Evolutionary conservation across 2,329 filamentous ascomycete species (phyloP).

Genomic region (Alternaria longipes): DNA sequence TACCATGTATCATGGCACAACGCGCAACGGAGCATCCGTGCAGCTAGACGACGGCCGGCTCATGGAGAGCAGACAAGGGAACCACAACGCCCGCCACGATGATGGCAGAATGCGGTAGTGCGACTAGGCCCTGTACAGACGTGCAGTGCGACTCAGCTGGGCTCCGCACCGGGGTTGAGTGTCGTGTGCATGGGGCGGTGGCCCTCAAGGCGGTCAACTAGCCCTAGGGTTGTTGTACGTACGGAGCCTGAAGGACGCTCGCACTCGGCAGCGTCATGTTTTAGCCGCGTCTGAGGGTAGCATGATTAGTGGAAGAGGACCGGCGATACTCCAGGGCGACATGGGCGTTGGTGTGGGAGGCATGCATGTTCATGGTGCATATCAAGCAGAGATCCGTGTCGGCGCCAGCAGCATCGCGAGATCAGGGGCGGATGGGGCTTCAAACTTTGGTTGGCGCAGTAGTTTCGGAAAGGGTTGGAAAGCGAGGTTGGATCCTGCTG

Average conservation of each 20-base stretch:
- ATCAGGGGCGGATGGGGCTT: constrained; percentile 36
- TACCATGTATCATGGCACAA: constrained; percentile 54
- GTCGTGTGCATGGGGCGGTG: constrained; percentile 44
- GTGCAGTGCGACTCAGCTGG: constrained; percentile 43
- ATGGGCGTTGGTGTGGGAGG: constrained; percentile 16
- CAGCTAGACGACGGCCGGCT: constrained; percentile 44
- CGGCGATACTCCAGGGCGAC: constrained; percentile 30
- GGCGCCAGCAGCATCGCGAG: constrained; percentile 29
- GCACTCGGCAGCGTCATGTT: constrained; percentile 36
- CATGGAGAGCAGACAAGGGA: constrained; percentile 39
- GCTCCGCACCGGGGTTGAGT: constrained; percentile 34
- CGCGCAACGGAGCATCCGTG: constrained; percentile 53
- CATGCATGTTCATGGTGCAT: constrained; percentile 22
- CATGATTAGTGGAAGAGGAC: constrained; percentile 32
- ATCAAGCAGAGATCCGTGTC: constrained; percentile 24
- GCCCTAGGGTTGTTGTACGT: constrained; percentile 38
- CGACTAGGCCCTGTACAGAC: constrained; percentile 3
- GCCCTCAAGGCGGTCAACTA: constrained; percentile 48
- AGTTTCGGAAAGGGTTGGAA: constrained; percentile 41
- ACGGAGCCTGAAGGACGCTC: constrained; percentile 31
- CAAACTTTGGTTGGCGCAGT: constrained; percentile 43
- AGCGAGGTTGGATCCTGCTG: constrained; percentile 28
- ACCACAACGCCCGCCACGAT: constrained; percentile 34
- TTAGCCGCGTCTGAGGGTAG: constrained; percentile 44
- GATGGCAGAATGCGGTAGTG: constrained; percentile 42